Evolutionary conservation across 345 rosid genomes (phyloP).

Genomic region (Reutealis trisperma): DNA sequence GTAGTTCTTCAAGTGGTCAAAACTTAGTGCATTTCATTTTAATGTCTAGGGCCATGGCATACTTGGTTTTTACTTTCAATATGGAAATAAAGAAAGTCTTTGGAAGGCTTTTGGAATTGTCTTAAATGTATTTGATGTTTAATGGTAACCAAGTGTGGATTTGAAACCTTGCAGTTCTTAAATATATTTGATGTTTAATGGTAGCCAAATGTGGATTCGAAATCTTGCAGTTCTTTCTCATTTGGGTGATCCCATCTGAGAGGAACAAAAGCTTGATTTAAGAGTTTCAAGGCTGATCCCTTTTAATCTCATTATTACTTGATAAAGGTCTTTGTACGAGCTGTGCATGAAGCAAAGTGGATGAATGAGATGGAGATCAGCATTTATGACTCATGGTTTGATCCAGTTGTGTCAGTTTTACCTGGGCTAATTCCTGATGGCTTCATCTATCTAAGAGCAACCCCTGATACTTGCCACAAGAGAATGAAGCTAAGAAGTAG

Average conservation of each 20-base stretch:
- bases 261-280: conserved; percentile 18
- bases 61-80: background rate
- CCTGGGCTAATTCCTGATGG: conserved; percentile 98
- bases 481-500: conserved; percentile 86
- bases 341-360: conserved; percentile 99
- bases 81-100: background rate
- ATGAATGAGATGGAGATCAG: conserved; percentile 99
- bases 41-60: background rate
- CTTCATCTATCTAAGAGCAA: conserved; percentile 93
- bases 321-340: conserved; percentile 87
- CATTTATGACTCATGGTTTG: conserved; percentile 98
- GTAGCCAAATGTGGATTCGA: conserved; percentile 6
- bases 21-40: background rate
- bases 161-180: conserved; percentile 1
- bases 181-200: conserved; percentile 1
- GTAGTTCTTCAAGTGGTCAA: background rate
- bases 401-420: conserved; percentile 90
- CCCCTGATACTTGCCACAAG: conserved; percentile 94
- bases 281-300: conserved; percentile 25
- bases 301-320: conserved; percentile 27
- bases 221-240: conserved; percentile 22
- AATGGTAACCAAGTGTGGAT: conserved; percentile 7
- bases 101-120: background rate
- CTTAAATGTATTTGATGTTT: background rate
- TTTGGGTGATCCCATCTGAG: conserved; percentile 21